Evolutionary conservation across 306 rosid genomes (phyloP).

Genomic region (Gynostemma pentaphyllum): DNA sequence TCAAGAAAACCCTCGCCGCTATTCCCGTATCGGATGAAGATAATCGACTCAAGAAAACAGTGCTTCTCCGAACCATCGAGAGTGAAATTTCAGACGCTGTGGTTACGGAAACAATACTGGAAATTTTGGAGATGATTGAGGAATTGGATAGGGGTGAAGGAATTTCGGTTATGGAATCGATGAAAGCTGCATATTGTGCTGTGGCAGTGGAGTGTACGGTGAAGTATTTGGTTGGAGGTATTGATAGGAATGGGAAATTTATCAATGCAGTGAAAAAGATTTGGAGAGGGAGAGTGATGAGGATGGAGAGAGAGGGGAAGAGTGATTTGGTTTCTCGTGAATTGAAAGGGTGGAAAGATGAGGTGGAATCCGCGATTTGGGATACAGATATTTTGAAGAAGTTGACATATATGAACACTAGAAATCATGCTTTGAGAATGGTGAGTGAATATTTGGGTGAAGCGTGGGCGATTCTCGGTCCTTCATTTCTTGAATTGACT

Average conservation of each 20-base stretch:
- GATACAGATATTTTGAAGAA: slow-evolving; percentile 30
- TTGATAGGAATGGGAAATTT: slow-evolving; percentile 26
- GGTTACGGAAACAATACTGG: slow-evolving; percentile 31
- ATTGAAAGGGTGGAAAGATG: slow-evolving; percentile 28
- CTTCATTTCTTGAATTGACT: slow-evolving; percentile 29
- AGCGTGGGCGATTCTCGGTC: slow-evolving; percentile 47
- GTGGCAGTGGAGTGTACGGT: slow-evolving; percentile 69
- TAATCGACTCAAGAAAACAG: slow-evolving; percentile 39
- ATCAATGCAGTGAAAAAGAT: slow-evolving; percentile 36
- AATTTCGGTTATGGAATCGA: slow-evolving; percentile 11
- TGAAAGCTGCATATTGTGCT: slow-evolving; percentile 50
- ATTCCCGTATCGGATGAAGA: slow-evolving; percentile 36
- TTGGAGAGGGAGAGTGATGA: slow-evolving; percentile 44
- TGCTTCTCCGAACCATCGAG: slow-evolving; percentile 50
- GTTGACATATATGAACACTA: slow-evolving; percentile 30
- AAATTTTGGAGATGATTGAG: slow-evolving; percentile 39
- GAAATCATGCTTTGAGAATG: slow-evolving; percentile 35
- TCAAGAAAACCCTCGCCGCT: slow-evolving; percentile 18
- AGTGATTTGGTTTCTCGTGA: slow-evolving; percentile 27
- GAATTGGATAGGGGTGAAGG: slow-evolving; percentile 22
- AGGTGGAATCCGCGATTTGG: slow-evolving; percentile 47
- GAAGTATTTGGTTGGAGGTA: slow-evolving; percentile 23
- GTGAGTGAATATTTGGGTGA: slow-evolving; percentile 36
- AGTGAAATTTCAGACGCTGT: slow-evolving; percentile 23
- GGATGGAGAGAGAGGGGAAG: slow-evolving; percentile 13